Conservation (phyloP, 164 flowering plant species). For the Santalum album region DNA sequence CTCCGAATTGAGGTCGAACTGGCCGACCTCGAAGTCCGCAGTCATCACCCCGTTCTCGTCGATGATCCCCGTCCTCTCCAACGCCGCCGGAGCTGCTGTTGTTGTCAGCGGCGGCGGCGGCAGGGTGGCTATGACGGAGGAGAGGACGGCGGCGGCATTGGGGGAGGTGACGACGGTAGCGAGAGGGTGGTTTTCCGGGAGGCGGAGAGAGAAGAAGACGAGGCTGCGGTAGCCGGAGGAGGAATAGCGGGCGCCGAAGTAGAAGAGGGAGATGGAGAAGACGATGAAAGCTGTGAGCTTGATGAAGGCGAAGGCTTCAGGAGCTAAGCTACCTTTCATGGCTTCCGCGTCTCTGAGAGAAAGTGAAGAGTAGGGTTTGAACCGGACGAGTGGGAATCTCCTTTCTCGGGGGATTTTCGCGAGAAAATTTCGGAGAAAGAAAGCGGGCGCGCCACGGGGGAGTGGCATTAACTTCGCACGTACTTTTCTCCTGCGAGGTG, state of each 20-base stretch:
- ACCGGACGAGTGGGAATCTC: no score
- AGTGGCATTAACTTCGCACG: no score
- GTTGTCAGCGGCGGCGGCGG: constrained; percentile 7
- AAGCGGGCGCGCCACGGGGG: no score
- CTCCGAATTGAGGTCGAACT: constrained; percentile 1
- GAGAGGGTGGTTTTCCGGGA: constrained; percentile 3
- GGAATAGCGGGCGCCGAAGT: constrained; percentile 17
- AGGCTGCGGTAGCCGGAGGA: constrained; percentile 13
- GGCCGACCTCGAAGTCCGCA: constrained; percentile 34
- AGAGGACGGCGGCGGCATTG: not conserved
- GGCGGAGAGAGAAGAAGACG: constrained; percentile 12
- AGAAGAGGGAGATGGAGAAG: constrained; percentile 27
- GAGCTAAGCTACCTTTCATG: constrained; percentile 13
- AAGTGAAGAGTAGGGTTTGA: not conserved
- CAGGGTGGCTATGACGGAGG: not conserved
- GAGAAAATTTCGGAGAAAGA: no score
- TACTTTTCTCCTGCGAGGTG: no score
- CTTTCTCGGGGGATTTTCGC: no score
- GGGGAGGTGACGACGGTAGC: constrained; percentile 9
- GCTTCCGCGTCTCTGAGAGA: not conserved
- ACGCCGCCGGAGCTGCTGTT: constrained; percentile 11
- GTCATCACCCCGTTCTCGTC: constrained; percentile 48
- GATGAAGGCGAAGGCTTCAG: constrained; percentile 14
- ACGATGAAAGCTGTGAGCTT: constrained; percentile 25
- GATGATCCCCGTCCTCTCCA: constrained; percentile 29